phyloP scores from a whole-genome alignment of 768 basidiomycete species.

The Suillus bovinus region DNA sequence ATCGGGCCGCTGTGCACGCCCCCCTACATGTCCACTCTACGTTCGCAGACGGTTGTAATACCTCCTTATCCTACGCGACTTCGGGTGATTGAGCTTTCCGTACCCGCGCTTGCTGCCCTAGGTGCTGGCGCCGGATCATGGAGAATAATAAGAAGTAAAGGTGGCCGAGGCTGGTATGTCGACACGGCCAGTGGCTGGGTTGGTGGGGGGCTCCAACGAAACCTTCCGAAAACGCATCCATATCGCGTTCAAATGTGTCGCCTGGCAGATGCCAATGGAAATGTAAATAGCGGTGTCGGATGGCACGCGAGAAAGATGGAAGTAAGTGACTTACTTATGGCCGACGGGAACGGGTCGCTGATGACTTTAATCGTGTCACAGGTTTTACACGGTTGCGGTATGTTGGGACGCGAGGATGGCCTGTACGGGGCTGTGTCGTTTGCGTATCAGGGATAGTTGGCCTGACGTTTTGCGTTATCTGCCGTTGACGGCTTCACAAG shows the following conservation, averaged over 20 bases:
- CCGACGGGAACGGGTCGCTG: slow-evolving; percentile 3
- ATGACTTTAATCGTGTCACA: slow-evolving; percentile 27
- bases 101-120: slow-evolving; percentile 65
- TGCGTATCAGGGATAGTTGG: slow-evolving; percentile 79
- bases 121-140: slow-evolving; percentile 83
- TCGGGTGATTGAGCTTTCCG: slow-evolving; percentile 85
- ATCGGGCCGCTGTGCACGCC: slow-evolving; percentile 80
- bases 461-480: neutral
- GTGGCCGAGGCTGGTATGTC: slow-evolving; percentile 94
- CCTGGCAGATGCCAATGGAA: slow-evolving; percentile 79
- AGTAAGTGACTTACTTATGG: slow-evolving; percentile 47
- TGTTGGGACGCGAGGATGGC: slow-evolving; percentile 91
- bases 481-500: slow-evolving; percentile 2
- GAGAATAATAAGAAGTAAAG: slow-evolving; percentile 90
- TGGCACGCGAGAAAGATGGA: slow-evolving; percentile 99
- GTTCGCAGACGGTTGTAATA: slow-evolving; percentile 30
- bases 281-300: slow-evolving; percentile 88
- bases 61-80: slow-evolving; percentile 64
- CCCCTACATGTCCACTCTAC: slow-evolving; percentile 67
- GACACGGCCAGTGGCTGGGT: slow-evolving; percentile 84
- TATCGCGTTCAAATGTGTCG: slow-evolving; percentile 70
- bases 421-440: slow-evolving; percentile 93
- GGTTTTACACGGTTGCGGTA: slow-evolving; percentile 86
- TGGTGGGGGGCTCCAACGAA: slow-evolving; percentile 55
- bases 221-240: slow-evolving; percentile 60